phyloP scores from a whole-genome alignment of 805 yeast genomes.

The Wickerhamomyces tratensis region DNA sequence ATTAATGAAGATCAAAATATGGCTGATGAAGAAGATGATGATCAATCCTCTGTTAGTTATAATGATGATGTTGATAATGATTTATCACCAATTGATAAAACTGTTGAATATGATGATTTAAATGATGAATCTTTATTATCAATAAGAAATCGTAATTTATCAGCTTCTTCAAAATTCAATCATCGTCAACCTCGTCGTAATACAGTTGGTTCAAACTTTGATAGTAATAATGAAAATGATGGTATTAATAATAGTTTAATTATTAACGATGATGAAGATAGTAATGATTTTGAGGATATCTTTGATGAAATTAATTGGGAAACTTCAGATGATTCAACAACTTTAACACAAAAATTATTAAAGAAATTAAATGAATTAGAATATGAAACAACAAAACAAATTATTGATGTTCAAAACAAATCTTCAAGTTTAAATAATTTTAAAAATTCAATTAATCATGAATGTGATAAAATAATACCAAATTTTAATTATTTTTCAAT shows the following conservation, averaged over 20 bases:
- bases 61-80: constrained; percentile 14
- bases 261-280: neutral
- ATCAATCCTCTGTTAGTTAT: constrained; percentile 20
- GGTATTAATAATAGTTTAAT: constrained; percentile 2
- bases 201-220: constrained; percentile 24
- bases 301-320: constrained; percentile 77
- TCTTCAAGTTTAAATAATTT: constrained; percentile 32
- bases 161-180: neutral
- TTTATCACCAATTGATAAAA: neutral
- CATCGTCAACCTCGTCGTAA: constrained; percentile 12
- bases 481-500: constrained; percentile 46
- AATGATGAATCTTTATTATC: constrained; percentile 2
- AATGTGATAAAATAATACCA: constrained; percentile 48
- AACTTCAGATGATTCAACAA: constrained; percentile 51
- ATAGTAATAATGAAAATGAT: constrained; percentile 10
- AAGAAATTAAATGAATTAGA: constrained; percentile 54
- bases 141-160: neutral
- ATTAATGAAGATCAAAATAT: constrained; percentile 1
- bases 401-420: constrained; percentile 39
- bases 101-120: constrained; percentile 11
- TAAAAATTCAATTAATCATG: constrained; percentile 33
- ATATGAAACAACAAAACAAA: constrained; percentile 46
- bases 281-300: constrained; percentile 43
- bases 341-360: constrained; percentile 46
- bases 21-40: constrained; percentile 11